A percentile compares a stretch with the other conserved stretches of the same genome.
phyloP scores from a whole-genome alignment of 140 eudicot genomes.

The Flaveria floridana region DNA sequence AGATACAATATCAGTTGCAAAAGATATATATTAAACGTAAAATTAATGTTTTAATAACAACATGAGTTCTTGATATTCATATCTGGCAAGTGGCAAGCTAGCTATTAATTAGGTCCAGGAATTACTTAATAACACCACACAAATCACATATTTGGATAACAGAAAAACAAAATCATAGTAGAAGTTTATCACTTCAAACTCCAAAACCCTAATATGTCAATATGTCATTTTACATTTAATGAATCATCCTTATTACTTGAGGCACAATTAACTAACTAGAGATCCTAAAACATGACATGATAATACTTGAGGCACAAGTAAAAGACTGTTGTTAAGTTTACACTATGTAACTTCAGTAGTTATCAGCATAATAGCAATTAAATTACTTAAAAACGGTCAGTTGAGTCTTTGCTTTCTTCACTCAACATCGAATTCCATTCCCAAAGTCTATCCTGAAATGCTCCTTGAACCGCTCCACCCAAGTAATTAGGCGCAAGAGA shows the following conservation, averaged over 20 bases:
- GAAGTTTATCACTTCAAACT: not conserved
- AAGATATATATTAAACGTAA: too few species aligned
- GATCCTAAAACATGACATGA: conserved; percentile 18
- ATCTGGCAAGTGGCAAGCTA: too few species aligned
- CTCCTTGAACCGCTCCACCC: conserved; percentile 39
- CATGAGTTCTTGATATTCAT: too few species aligned
- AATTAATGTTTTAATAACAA: too few species aligned
- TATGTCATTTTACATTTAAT: conserved; percentile 11
- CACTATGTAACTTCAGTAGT: not conserved
- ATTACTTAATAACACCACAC: not conserved
- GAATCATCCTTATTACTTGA: conserved; percentile 15
- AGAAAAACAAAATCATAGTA: not conserved
- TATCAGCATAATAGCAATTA: conserved; percentile 10
- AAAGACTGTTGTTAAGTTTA: not conserved
- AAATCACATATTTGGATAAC: not conserved
- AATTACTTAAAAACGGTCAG: conserved; percentile 56
- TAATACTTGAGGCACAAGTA: not conserved
- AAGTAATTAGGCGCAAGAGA: conserved; percentile 34
- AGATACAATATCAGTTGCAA: too few species aligned
- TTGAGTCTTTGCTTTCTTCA: conserved; percentile 50
- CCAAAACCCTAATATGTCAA: conserved; percentile 7
- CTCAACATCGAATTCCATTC: conserved; percentile 57
- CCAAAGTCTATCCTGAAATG: conserved; percentile 59
- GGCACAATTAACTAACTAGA: not conserved
- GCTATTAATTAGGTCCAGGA: not conserved